These are phyloP conservation scores for Coelastrella sp. DNA, from an alignment of 139 green algal genomes.

Conservation along the genomic window DNA sequence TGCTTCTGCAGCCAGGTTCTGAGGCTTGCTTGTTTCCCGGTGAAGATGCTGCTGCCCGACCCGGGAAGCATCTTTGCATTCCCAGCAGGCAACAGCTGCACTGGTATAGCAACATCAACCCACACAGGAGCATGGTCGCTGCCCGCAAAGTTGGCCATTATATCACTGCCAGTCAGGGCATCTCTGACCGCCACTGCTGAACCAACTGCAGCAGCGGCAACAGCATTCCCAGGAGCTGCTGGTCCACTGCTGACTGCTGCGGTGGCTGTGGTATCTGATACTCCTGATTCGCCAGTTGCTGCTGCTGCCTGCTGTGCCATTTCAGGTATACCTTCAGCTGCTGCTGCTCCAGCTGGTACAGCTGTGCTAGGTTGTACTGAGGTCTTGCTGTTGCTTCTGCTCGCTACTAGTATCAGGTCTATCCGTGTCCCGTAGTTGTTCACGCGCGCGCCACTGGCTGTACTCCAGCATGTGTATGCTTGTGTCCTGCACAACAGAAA, in stretches of 20 bases:
- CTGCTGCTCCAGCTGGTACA: background rate
- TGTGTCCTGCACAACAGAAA: background rate
- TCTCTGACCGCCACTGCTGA: background rate
- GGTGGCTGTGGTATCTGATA: background rate
- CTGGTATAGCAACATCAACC: conserved; percentile 49
- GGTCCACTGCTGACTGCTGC: too few relatives aligned
- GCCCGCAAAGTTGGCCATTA: conserved; percentile 67
- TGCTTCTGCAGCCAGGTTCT: conserved; percentile 49
- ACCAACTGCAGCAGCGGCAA: background rate
- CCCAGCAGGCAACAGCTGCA: conserved; percentile 3
- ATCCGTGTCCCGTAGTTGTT: conserved; percentile 91
- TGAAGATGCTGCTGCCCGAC: conserved; percentile 42
- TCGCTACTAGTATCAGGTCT: conserved; percentile 76
- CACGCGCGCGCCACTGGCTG: conserved; percentile 64
- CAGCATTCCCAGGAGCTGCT: too few relatives aligned
- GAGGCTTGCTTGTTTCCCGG: conserved; percentile 58
- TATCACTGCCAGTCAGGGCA: conserved; percentile 58
- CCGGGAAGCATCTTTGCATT: background rate
- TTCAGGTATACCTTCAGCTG: background rate
- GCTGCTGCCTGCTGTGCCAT: background rate
- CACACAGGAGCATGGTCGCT: conserved; percentile 84
- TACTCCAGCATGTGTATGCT: conserved; percentile 89
- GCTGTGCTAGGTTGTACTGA: background rate
- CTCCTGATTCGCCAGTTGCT: background rate
- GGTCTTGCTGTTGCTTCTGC: conserved; percentile 33